Conservation (phyloP, 768 basidiomycete species). For the Tremella fuciformis region DNA sequence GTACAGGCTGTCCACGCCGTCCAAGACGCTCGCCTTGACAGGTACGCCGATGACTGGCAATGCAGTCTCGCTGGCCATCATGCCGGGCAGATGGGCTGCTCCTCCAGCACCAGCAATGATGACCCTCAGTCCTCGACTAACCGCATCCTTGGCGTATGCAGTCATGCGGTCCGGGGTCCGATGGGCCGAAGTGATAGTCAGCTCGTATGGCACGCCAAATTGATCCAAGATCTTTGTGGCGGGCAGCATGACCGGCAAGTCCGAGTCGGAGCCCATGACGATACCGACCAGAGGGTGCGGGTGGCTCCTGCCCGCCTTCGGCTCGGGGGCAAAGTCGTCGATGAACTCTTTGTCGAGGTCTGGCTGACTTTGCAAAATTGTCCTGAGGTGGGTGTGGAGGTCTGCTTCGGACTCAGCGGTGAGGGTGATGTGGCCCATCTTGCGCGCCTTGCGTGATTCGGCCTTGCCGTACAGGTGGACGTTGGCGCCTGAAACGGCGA, state of each 20-base stretch:
- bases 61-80: conserved; percentile 92
- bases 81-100: conserved; percentile 94
- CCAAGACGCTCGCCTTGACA: conserved; percentile 87
- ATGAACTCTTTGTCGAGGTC: conserved; percentile 53
- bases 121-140: conserved; percentile 56
- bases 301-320: conserved; percentile 59
- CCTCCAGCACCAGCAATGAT: conserved; percentile 98
- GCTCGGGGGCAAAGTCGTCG: conserved; percentile 53
- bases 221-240: conserved; percentile 77
- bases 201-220: conserved; percentile 84
- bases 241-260: conserved; percentile 87
- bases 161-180: conserved; percentile 84
- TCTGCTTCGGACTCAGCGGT: conserved; percentile 78
- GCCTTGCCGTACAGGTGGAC: conserved; percentile 94
- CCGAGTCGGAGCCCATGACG: conserved; percentile 99
- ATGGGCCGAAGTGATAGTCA: conserved; percentile 95
- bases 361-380: conserved; percentile 61
- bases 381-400: conserved; percentile 65
- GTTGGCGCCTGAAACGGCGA: conserved; percentile 69
- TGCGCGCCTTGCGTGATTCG: conserved; percentile 81
- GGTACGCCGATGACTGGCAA: conserved; percentile 95
- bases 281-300: conserved; percentile 77
- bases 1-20: conserved; percentile 94
- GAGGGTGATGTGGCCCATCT: conserved; percentile 96
- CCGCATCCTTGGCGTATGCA: conserved; percentile 74